Percentiles rank a stretch among this genome's conserved stretches.
phyloP scores from a whole-genome alignment of 2,329 filamentous ascomycete species.

The Calonectria hawksworthii region DNA sequence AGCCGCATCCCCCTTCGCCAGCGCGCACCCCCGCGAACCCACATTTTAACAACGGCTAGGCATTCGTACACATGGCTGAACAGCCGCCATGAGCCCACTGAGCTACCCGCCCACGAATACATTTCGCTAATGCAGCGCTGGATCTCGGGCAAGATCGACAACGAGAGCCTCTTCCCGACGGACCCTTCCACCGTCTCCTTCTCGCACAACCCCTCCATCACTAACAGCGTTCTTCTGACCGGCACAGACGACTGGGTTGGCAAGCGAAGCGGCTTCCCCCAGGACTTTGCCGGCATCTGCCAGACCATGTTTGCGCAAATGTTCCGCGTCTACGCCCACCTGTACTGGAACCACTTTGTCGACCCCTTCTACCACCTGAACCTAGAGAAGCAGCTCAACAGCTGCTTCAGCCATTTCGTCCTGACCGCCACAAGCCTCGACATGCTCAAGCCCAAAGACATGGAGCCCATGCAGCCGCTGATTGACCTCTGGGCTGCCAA shows the following conservation, averaged over 20 bases:
- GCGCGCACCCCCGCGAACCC: neutral
- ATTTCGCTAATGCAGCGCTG: slow-evolving; percentile 96
- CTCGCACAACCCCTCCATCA: slow-evolving; percentile 71
- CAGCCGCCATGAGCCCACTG: slow-evolving; percentile 85
- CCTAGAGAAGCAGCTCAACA: slow-evolving; percentile 85
- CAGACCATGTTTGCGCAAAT: slow-evolving; percentile 97
- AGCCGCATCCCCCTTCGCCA: slow-evolving; percentile 54
- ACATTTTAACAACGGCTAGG: slow-evolving; percentile 65
- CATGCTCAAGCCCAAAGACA: slow-evolving; percentile 88
- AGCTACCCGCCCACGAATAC: slow-evolving; percentile 92
- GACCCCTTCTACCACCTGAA: slow-evolving; percentile 88
- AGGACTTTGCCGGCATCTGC: slow-evolving; percentile 85
- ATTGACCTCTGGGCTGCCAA: slow-evolving; percentile 93
- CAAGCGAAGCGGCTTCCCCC: slow-evolving; percentile 5
- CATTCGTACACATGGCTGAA: slow-evolving; percentile 89
- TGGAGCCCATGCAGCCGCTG: slow-evolving; percentile 95
- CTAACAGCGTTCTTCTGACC: slow-evolving; percentile 39
- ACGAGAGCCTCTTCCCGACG: slow-evolving; percentile 90
- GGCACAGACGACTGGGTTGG: slow-evolving; percentile 5
- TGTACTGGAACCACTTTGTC: slow-evolving; percentile 96
- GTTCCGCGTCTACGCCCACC: slow-evolving; percentile 97
- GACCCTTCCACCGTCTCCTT: slow-evolving; percentile 81
- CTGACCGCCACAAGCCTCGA: slow-evolving; percentile 84
- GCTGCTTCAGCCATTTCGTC: slow-evolving; percentile 88
- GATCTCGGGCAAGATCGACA: slow-evolving; percentile 96